Conservation (phyloP, 148 eudicot genomes). For the Nepenthes gracilis region DNA sequence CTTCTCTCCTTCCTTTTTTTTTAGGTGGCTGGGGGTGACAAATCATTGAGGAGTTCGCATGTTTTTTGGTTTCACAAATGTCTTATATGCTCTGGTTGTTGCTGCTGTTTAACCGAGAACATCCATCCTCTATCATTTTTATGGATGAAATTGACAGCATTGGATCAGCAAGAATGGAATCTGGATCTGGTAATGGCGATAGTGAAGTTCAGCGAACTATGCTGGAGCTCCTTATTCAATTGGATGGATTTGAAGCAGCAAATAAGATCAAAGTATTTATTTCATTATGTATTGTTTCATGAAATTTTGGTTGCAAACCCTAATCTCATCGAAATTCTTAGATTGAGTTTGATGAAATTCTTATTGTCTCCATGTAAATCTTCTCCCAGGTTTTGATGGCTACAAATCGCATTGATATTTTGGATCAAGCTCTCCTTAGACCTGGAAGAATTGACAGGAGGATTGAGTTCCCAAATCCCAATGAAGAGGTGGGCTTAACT, state of each 20-base stretch:
- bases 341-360: not conserved
- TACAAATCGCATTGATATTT: slow-evolving; percentile 57
- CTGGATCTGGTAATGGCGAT: slow-evolving; percentile 70
- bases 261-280: slow-evolving; percentile 47
- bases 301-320: not conserved
- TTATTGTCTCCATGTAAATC: not conserved
- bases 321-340: not conserved
- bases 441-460: slow-evolving; percentile 76
- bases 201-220: slow-evolving; percentile 77
- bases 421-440: slow-evolving; percentile 70
- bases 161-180: slow-evolving; percentile 69
- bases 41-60: too few relatives aligned
- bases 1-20: too few relatives aligned
- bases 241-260: slow-evolving; percentile 73
- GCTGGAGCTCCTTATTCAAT: slow-evolving; percentile 69
- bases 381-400: slow-evolving; percentile 52
- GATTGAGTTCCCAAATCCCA: slow-evolving; percentile 71
- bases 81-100: too few relatives aligned
- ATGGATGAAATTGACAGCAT: slow-evolving; percentile 77
- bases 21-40: too few relatives aligned
- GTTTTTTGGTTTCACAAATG: too few relatives aligned
- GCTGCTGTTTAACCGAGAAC: slow-evolving; percentile 28
- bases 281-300: not conserved
- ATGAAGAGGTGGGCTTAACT: slow-evolving; percentile 39
- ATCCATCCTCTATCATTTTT: slow-evolving; percentile 65